Percentiles rank a stretch among this genome's conserved stretches.
Evolutionary conservation across 2,329 filamentous ascomycete species (phyloP).

Genomic region (Pseudocercospora pini-densiflorae): DNA sequence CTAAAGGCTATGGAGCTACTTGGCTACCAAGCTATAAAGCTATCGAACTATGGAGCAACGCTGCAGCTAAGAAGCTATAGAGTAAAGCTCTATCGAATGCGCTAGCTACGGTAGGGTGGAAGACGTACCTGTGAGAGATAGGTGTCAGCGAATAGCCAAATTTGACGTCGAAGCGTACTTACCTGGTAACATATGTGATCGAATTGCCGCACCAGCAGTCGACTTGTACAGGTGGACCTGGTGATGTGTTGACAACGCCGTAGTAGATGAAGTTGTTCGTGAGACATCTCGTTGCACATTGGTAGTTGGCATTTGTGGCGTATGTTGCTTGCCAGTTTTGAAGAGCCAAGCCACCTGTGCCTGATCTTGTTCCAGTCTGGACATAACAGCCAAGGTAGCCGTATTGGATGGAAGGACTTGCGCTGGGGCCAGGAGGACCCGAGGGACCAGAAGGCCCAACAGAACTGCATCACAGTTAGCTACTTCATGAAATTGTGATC

Average conservation of each 20-base stretch:
- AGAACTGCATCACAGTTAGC: not conserved
- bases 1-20: not conserved
- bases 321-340: conserved; percentile 30
- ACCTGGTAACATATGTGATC: conserved; percentile 34
- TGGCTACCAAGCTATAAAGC: conserved; percentile 1
- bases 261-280: conserved; percentile 31
- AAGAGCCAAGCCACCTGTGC: conserved; percentile 32
- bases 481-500: not conserved
- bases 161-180: conserved; percentile 2
- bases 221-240: conserved; percentile 14
- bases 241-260: conserved; percentile 33
- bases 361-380: conserved; percentile 30
- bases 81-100: conserved; percentile 3
- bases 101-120: not conserved
- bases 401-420: conserved; percentile 24
- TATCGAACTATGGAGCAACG: conserved; percentile 1
- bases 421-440: conserved; percentile 17
- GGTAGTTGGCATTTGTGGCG: conserved; percentile 24
- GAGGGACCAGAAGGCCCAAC: conserved; percentile 4
- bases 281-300: conserved; percentile 29
- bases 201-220: conserved; percentile 39
- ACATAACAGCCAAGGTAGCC: conserved; percentile 39
- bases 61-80: conserved; percentile 1
- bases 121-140: not conserved
- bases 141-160: not conserved